Percentiles rank a stretch among this genome's conserved stretches.
phyloP scores from a whole-genome alignment of 345 rosid genomes.

The Rhodamnia rubescens region DNA sequence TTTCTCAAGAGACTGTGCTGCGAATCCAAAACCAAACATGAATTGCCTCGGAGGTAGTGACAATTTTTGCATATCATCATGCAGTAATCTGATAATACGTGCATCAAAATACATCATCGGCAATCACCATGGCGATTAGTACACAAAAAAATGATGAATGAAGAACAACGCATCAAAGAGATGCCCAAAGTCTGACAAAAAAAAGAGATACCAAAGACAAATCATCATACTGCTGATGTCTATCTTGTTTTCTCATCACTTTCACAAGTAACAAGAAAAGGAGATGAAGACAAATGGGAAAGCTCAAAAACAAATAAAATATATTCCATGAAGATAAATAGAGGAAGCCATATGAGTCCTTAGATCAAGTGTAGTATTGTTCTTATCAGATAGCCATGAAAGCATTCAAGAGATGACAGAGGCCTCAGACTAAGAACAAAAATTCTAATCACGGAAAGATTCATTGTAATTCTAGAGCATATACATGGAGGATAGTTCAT shows the following conservation, averaged over 20 bases:
- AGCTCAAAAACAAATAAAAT: no score
- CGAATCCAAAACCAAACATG: not conserved
- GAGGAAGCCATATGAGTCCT: not conserved
- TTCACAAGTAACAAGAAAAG: conserved; percentile 10
- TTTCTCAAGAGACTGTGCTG: not conserved
- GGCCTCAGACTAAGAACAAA: not conserved
- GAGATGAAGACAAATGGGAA: not conserved
- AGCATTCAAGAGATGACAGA: not conserved
- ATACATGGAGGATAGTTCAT: not conserved
- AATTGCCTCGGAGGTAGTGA: conserved; percentile 27
- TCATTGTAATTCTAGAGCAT: not conserved
- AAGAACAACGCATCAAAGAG: conserved; percentile 15
- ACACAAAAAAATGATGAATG: not conserved
- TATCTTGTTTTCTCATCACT: conserved; percentile 61
- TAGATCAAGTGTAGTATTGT: not conserved
- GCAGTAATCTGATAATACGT: conserved; percentile 7
- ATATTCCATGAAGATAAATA: no score
- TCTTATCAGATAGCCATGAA: not conserved
- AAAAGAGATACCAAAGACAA: no score
- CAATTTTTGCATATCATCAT: conserved; percentile 7
- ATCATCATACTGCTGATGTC: conserved; percentile 55
- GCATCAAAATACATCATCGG: conserved; percentile 10
- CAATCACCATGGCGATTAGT: not conserved
- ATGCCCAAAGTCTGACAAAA: no score
- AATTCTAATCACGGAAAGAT: not conserved